Conservation (phyloP, 768 basidiomycete species). For the Termitomyces sp. region DNA sequence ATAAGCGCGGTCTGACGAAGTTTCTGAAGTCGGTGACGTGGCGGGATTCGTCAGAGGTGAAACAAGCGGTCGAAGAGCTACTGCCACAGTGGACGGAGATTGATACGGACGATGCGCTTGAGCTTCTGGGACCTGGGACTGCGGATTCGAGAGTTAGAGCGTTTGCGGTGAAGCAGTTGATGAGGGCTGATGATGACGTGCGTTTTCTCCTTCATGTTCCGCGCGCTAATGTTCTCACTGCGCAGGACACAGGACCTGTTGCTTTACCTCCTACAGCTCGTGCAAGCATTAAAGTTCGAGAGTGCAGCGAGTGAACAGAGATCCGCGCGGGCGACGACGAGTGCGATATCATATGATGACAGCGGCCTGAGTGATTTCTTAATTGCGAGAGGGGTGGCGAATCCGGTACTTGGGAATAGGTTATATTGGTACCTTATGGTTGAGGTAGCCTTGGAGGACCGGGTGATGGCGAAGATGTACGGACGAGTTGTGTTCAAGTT, state of each 20-base stretch:
- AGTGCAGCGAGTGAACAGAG: slow-evolving; percentile 74
- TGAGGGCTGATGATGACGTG: slow-evolving; percentile 92
- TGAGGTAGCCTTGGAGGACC: slow-evolving; percentile 86
- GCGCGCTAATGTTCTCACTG: background rate
- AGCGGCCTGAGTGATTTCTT: slow-evolving; percentile 93
- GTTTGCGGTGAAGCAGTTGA: slow-evolving; percentile 91
- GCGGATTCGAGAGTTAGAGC: slow-evolving; percentile 90
- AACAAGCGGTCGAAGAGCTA: slow-evolving; percentile 95
- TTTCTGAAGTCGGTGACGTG: slow-evolving; percentile 98
- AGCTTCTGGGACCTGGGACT: slow-evolving; percentile 86
- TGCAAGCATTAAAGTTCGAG: slow-evolving; percentile 97
- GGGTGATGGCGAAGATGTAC: slow-evolving; percentile 89
- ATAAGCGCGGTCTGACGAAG: slow-evolving; percentile 93
- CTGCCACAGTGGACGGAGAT: slow-evolving; percentile 97
- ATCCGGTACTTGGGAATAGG: slow-evolving; percentile 83
- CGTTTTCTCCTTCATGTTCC: slow-evolving; percentile 17
- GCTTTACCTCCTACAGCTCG: slow-evolving; percentile 90
- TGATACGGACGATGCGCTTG: slow-evolving; percentile 94
- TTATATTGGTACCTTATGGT: slow-evolving; percentile 99
- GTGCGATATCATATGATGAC: slow-evolving; percentile 82
- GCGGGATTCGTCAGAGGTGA: slow-evolving; percentile 94
- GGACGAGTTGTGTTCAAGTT: slow-evolving; percentile 88
- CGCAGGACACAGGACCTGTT: slow-evolving; percentile 70
- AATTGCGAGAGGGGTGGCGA: slow-evolving; percentile 78
- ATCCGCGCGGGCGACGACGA: slow-evolving; percentile 67